Conservation (phyloP, 345 rosid species). For the Moringa oleifera region DNA sequence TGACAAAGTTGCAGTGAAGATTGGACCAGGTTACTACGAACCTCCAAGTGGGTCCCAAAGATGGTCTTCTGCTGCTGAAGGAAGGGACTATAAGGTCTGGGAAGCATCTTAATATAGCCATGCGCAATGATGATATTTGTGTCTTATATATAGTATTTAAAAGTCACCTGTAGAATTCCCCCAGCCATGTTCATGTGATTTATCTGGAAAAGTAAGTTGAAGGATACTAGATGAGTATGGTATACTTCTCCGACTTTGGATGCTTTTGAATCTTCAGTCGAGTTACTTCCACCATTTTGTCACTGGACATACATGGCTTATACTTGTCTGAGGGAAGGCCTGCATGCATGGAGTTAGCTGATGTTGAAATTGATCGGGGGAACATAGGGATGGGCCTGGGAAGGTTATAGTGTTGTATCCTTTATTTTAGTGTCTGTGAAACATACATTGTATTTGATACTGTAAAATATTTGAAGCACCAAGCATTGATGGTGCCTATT, state of each 20-base stretch:
- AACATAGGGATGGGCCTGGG: not conserved
- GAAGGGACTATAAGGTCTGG: constrained; percentile 90
- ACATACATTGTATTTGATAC: not conserved
- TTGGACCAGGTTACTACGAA: constrained; percentile 86
- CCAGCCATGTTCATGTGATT: not conserved
- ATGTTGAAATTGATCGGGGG: not conserved
- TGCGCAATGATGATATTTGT: not conserved
- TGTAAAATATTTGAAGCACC: not conserved
- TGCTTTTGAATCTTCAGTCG: not conserved
- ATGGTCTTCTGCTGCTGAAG: constrained; percentile 68
- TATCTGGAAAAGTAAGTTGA: not conserved
- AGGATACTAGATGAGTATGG: not conserved
- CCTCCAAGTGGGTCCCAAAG: constrained; percentile 47
- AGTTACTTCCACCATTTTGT: not conserved
- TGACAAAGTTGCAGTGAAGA: constrained; percentile 76
- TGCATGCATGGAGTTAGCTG: not conserved
- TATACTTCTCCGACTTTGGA: not conserved
- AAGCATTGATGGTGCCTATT: not conserved
- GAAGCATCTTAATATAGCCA: constrained; percentile 46
- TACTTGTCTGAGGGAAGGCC: not conserved
- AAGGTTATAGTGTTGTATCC: not conserved
- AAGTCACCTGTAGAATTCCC: not conserved
- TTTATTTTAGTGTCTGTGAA: not conserved
- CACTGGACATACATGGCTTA: not conserved
- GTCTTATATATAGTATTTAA: not conserved